Evolutionary conservation across 345 rosid species (phyloP).

Genomic region (Brassica cretica): DNA sequence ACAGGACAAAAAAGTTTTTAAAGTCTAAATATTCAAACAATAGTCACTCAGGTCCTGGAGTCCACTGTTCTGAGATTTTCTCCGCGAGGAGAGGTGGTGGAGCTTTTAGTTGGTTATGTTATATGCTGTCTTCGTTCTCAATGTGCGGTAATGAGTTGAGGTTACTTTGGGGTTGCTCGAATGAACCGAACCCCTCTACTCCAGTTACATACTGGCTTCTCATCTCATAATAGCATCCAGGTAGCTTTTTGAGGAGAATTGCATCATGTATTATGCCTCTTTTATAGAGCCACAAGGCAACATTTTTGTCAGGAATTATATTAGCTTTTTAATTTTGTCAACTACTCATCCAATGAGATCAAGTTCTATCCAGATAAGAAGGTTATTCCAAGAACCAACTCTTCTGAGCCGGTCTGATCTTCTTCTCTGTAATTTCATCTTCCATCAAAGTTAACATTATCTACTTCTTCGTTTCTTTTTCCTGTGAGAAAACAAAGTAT

Average conservation of each 20-base stretch:
- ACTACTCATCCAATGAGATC: neutral
- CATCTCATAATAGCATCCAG: neutral
- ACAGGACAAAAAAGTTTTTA: too few relatives aligned
- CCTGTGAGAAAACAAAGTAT: neutral
- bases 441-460: neutral
- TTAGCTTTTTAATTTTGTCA: too few relatives aligned
- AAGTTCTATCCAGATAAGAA: neutral
- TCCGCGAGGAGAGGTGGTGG: neutral
- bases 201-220: neutral
- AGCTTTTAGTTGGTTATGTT: slow-evolving; percentile 38
- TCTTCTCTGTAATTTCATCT: neutral
- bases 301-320: too few relatives aligned
- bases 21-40: slow-evolving; percentile 7
- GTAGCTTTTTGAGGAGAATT: neutral
- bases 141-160: slow-evolving; percentile 67
- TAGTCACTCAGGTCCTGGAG: neutral
- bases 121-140: slow-evolving; percentile 61
- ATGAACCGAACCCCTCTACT: neutral
- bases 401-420: neutral
- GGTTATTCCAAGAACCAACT: neutral
- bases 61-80: neutral
- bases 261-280: too few relatives aligned
- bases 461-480: neutral
- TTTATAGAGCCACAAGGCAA: too few relatives aligned
- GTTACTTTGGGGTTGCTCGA: slow-evolving; percentile 11